Percentiles rank a stretch among this genome's conserved stretches.
phyloP scores from a whole-genome alignment of 2,329 filamentous ascomycete genomes.

The Colletotrichum filicis region DNA sequence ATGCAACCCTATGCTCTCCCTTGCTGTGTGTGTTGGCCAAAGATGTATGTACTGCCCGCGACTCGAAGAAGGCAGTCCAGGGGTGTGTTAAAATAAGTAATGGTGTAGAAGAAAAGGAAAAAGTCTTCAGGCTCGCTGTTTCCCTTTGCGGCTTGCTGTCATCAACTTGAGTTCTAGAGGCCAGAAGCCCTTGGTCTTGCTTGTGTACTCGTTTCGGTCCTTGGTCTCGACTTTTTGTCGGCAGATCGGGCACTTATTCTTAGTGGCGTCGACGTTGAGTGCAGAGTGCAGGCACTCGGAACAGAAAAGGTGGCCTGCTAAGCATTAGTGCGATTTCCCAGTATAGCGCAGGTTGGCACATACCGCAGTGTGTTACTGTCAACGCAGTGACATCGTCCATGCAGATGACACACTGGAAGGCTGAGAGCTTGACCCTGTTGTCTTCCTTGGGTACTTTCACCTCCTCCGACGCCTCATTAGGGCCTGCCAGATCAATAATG shows the following conservation, averaged over 20 bases:
- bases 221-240: constrained; percentile 66
- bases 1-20: neutral
- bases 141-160: constrained; percentile 65
- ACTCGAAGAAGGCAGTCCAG: neutral
- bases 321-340: neutral
- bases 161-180: constrained; percentile 72
- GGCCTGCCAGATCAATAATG: constrained; percentile 54
- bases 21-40: neutral
- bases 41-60: neutral
- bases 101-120: neutral
- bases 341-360: constrained; percentile 40
- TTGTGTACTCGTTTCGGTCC: constrained; percentile 50
- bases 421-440: constrained; percentile 62
- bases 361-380: constrained; percentile 76
- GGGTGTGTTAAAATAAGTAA: neutral
- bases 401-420: constrained; percentile 75
- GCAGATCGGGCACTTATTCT: constrained; percentile 72
- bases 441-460: constrained; percentile 58
- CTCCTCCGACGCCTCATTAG: constrained; percentile 55
- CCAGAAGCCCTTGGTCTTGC: constrained; percentile 64
- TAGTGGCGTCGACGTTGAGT: constrained; percentile 65
- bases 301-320: constrained; percentile 73
- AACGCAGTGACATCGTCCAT: constrained; percentile 70
- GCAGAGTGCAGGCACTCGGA: constrained; percentile 71
- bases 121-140: constrained; percentile 42